Evolutionary conservation across 2,329 filamentous ascomycete species (phyloP).

Genomic region (Acephala macrosclerotiorum): DNA sequence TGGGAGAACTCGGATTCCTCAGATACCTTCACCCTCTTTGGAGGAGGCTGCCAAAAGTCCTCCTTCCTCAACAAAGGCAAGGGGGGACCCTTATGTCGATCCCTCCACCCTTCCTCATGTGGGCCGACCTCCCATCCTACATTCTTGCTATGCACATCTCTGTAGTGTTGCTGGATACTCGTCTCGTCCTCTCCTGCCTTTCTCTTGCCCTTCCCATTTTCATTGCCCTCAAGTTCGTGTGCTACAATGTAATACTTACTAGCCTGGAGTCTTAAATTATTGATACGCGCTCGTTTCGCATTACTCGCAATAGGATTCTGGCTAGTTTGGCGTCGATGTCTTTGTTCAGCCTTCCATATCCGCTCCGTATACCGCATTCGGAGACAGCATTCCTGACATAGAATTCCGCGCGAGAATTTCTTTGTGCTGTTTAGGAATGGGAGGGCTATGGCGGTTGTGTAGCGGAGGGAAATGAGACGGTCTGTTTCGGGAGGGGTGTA

Average conservation of each 20-base stretch:
- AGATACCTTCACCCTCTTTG: neutral
- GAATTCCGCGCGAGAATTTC: slow-evolving; percentile 11
- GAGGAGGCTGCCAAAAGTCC: slow-evolving; percentile 4
- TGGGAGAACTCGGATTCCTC: no score
- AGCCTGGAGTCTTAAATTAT: slow-evolving; percentile 10
- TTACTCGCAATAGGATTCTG: slow-evolving; percentile 12
- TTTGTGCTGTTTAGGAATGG: slow-evolving; percentile 18
- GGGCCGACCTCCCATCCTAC: neutral
- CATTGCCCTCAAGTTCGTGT: neutral
- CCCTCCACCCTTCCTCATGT: neutral
- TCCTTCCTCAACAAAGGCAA: neutral
- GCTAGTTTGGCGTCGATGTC: neutral
- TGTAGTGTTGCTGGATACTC: slow-evolving; percentile 17
- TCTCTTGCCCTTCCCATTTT: neutral
- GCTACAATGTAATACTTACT: slow-evolving; percentile 14
- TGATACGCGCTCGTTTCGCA: slow-evolving; percentile 10
- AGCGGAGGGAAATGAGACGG: slow-evolving; percentile 8
- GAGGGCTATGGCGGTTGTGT: slow-evolving; percentile 19
- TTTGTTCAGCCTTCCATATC: slow-evolving; percentile 18
- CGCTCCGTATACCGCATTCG: slow-evolving; percentile 23
- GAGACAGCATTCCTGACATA: slow-evolving; percentile 21
- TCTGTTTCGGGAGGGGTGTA: slow-evolving; percentile 11
- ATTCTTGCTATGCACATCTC: slow-evolving; percentile 1
- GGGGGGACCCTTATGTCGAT: neutral
- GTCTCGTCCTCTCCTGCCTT: neutral